Conservation (phyloP, 306 rosid species). For the Citrullus mucosospermus region DNA sequence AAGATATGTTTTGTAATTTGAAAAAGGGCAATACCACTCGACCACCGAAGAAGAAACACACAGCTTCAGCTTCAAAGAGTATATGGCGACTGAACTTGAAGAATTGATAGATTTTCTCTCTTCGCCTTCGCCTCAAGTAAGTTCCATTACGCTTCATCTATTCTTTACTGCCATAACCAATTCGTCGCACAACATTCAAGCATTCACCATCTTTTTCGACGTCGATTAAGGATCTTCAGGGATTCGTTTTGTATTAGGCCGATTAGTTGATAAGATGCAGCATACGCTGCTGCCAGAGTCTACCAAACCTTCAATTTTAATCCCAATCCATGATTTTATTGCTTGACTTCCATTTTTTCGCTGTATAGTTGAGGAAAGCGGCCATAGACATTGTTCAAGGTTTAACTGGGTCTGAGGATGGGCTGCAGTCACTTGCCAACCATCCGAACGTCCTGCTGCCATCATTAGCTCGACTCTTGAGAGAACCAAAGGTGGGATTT, state of each 20-base stretch:
- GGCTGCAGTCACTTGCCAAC: constrained; percentile 56
- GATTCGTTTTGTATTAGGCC: neutral
- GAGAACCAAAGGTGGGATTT: constrained; percentile 36
- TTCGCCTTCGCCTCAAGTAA: constrained; percentile 69
- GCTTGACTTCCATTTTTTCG: neutral
- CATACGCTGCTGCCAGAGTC: neutral
- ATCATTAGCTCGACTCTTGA: constrained; percentile 49
- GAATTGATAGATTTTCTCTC: constrained; percentile 67
- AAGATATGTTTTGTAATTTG: neutral
- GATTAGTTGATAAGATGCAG: neutral
- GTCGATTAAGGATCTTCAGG: neutral
- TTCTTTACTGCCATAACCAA: too few relatives aligned
- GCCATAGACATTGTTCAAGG: constrained; percentile 91
- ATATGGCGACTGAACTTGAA: constrained; percentile 87
- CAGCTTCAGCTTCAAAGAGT: neutral
- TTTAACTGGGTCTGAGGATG: constrained; percentile 78
- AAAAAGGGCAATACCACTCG: neutral
- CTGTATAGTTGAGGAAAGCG: constrained; percentile 43
- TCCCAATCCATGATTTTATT: neutral
- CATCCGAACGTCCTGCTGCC: constrained; percentile 35
- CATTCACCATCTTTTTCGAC: neutral
- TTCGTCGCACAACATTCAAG: neutral
- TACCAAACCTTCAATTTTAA: neutral
- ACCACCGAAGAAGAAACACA: neutral
- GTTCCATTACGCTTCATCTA: neutral